phyloP scores from a whole-genome alignment of 73 alveolate genomes.

The Breviolum minutum region DNA sequence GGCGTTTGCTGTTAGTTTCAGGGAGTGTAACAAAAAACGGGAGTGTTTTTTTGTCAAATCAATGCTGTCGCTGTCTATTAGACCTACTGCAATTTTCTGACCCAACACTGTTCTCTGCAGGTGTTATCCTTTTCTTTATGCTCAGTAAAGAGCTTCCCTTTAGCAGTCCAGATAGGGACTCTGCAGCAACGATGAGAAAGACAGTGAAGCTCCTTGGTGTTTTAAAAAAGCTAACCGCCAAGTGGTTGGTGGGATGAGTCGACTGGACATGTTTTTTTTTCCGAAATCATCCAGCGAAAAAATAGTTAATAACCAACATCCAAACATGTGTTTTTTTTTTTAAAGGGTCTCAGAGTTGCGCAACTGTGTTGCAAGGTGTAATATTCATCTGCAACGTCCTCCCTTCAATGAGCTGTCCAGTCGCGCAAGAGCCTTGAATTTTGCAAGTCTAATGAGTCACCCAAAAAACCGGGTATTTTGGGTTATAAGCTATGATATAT shows the following conservation, averaged over 20 bases:
- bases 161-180: conserved; percentile 92
- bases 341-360: neutral
- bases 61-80: neutral
- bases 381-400: conserved; percentile 68
- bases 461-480: neutral
- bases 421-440: conserved; percentile 3
- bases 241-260: no score
- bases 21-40: no score
- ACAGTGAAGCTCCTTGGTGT: conserved; percentile 30
- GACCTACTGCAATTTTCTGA: neutral
- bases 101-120: neutral
- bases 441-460: neutral
- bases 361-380: conserved; percentile 6
- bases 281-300: no score
- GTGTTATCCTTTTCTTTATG: conserved; percentile 55
- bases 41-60: no score
- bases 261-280: no score
- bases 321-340: neutral
- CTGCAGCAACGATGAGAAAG: conserved; percentile 81
- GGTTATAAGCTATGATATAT: no score
- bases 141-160: conserved; percentile 76
- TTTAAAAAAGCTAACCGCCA: no score
- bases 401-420: conserved; percentile 70
- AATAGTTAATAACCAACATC: no score
- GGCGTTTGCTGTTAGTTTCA: no score